Base-by-base conservation (phyloP, 257 asterid genomes). In the Nicotiana paniculata region DNA sequence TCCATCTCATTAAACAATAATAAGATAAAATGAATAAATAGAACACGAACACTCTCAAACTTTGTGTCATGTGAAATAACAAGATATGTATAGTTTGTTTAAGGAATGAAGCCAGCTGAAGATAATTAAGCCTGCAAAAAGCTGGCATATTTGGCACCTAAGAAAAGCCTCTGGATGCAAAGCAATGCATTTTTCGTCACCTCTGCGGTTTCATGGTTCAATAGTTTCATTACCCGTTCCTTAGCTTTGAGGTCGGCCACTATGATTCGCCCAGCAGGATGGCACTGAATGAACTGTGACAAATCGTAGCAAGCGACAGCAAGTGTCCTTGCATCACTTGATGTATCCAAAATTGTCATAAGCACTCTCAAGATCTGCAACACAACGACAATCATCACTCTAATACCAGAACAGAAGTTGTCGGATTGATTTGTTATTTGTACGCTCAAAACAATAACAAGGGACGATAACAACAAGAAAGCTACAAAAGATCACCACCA, bases 81-180 rank as follows among this genome's bases (percentile, higher is more conserved):
- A 46, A 72, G 12, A n/a, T 70, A 43, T 48, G 79, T 46, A 6
- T 74, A 48, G 26, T 13, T 48, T 74, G 79, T 74, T 8, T 7
- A 3, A 74, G 1, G 39, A 74, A 24, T 24, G 43, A 53, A 46
- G 58, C 33, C n/a, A 39, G 1, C 10, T 39, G 30, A 80, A 30
- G 35, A 80, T 37, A 77, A 61, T 82, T 84, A 93, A 66, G 82
- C 93, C 91, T 90, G 98, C 92, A 95, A 86, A 90, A 95, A 92
- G 90, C 97, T 95, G 81, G 97, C 98, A 61, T 95, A 95, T 88
- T 95, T 95, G 88, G 97, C 97, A 63, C 99, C 98, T 35, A 95
- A 93, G 82, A 95, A 91, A 68, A 95, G 91, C 97, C 98, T 91
- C 83, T 95, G 99, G 86, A 95, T 92, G 93, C 98, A 95, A 81